These are phyloP conservation scores for Saccharomycopsis lassenensis DNA, from an alignment of 805 yeast genomes.

Conservation along the genomic window DNA sequence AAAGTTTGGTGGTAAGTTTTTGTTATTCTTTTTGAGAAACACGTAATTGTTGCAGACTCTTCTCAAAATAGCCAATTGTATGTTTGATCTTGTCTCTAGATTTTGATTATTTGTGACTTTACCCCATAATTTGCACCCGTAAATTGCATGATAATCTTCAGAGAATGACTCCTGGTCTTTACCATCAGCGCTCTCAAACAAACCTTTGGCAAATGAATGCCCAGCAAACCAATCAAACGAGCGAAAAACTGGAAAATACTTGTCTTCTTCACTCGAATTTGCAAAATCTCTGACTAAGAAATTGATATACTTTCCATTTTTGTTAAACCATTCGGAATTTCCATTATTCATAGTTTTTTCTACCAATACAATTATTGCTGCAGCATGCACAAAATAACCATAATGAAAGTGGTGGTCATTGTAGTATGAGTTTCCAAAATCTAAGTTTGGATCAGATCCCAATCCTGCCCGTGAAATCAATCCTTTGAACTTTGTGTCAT, in stretches of 20 bases:
- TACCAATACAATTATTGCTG: slow-evolving; percentile 49
- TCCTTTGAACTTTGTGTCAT: slow-evolving; percentile 75
- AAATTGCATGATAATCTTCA: slow-evolving; percentile 63
- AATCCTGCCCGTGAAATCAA: slow-evolving; percentile 58
- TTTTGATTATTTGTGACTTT: slow-evolving; percentile 39
- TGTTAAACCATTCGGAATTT: slow-evolving; percentile 43
- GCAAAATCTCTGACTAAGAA: slow-evolving; percentile 58
- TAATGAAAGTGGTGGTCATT: slow-evolving; percentile 74
- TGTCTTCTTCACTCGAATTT: slow-evolving; percentile 43
- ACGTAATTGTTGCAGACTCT: slow-evolving; percentile 34
- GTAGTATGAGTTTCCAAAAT: slow-evolving; percentile 62
- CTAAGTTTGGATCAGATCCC: slow-evolving; percentile 39
- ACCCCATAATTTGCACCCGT: slow-evolving; percentile 60
- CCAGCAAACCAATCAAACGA: slow-evolving; percentile 70
- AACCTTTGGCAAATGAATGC: slow-evolving; percentile 72
- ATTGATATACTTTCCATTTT: slow-evolving; percentile 41
- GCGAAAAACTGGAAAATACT: slow-evolving; percentile 53
- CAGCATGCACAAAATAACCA: slow-evolving; percentile 64
- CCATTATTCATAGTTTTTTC: slow-evolving; percentile 35
- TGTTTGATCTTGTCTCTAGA: slow-evolving; percentile 42
- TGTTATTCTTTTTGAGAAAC: slow-evolving; percentile 40
- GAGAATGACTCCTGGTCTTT: slow-evolving; percentile 66
- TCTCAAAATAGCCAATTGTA: slow-evolving; percentile 50
- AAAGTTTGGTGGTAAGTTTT: slow-evolving; percentile 43
- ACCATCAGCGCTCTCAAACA: slow-evolving; percentile 62